Evolutionary conservation across 257 asterid species (phyloP), one percentile per base, ranked within the genome.

Genomic region (Plantago major): DNA sequence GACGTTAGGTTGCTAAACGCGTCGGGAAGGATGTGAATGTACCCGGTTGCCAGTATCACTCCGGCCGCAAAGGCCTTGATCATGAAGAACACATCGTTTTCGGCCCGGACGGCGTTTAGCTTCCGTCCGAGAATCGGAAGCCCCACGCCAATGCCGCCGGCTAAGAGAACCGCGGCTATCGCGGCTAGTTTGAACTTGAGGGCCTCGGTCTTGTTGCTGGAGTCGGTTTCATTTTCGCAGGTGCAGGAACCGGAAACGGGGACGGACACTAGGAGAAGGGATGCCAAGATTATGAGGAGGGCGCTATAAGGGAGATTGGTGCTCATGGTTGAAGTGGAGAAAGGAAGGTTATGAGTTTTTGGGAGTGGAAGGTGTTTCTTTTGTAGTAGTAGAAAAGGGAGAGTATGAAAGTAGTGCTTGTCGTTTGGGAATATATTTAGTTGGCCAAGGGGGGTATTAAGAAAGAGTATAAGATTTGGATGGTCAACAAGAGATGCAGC

Each of bases 11-110:
- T 70, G 13, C 19, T 15, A 68, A 75, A 83, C 5, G 90, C 90
- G 15, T 83, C 87, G 13, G 90, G 90, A 3, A 83, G 82, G 65
- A 83, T 76, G 73, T 83, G 90, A 14, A 83, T 73, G 67, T 78
- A 83, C 0, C 90, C 90, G 10, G 90, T 81, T 33, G 85, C 78
- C 26, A 84, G 62, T 18, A 84, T 83, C 7, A 83, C 90, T 5
- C 90, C 87, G 7, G 87, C 90, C 1, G 87, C 90, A 45, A 83
- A 84, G 51, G 91, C 83, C 62, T 81, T 81, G 67, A 84, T 69
- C 85, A 84, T 74, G 91, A 84, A 84, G 78, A 84, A 84, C 5
- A 76, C 60, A 73, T 83, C 78, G 71, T 78, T 83, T 17, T 83
- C 90, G 0, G 84, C 83, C 7, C 78, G 62, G 18, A 83, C 67